A percentile compares a stretch with the other conserved stretches of the same genome.
These are phyloP conservation scores for Pyrus communis DNA, from an alignment of 306 rosid genomes.

Conservation along the genomic window DNA sequence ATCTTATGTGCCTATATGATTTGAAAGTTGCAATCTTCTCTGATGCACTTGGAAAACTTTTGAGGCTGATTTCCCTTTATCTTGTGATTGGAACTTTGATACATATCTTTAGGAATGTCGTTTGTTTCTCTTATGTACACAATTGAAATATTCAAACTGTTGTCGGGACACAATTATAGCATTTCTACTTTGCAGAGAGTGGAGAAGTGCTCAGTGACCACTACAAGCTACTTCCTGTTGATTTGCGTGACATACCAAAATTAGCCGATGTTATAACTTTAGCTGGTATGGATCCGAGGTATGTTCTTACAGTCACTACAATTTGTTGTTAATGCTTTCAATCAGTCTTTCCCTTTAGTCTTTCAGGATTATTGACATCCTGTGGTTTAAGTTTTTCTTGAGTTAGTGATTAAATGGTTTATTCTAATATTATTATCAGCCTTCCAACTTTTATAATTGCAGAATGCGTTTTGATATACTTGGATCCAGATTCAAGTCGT, in stretches of 20 bases:
- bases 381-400: conserved; percentile 5
- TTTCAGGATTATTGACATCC: neutral
- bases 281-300: conserved; percentile 86
- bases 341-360: neutral
- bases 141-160: neutral
- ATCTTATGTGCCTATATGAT: neutral
- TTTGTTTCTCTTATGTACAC: neutral
- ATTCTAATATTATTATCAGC: conserved; percentile 79
- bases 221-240: conserved; percentile 81
- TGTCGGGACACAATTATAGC: neutral
- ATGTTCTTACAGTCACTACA: conserved; percentile 19
- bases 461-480: conserved; percentile 96
- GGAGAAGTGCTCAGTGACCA: conserved; percentile 84
- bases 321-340: neutral
- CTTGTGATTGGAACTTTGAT: neutral
- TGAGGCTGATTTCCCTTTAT: neutral
- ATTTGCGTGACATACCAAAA: conserved; percentile 55
- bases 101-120: neutral
- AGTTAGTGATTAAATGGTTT: conserved; percentile 27
- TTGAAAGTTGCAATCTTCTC: neutral
- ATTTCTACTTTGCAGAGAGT: conserved; percentile 52
- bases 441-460: conserved; percentile 99
- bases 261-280: conserved; percentile 53
- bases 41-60: neutral
- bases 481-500: conserved; percentile 84